Conservation (phyloP, 768 basidiomycete genomes). For the Trametes cinnabarina region DNA sequence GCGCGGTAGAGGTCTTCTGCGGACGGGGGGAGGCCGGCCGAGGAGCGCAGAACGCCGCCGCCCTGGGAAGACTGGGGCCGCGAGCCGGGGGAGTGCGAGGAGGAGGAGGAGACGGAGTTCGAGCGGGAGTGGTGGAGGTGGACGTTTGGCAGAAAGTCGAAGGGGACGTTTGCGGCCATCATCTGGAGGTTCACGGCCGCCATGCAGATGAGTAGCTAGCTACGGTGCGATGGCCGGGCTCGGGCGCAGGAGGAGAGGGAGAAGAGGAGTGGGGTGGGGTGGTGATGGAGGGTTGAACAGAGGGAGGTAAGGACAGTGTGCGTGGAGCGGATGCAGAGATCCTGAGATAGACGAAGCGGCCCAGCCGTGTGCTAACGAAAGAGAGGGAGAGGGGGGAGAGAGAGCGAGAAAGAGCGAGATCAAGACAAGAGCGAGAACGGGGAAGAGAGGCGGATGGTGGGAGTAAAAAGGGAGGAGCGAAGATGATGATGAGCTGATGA, state of each 20-base stretch:
- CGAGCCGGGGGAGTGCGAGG: constrained; percentile 68
- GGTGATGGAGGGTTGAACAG: neutral
- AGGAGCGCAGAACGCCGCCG: constrained; percentile 47
- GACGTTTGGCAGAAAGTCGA: constrained; percentile 67
- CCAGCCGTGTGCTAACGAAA: constrained; percentile 49
- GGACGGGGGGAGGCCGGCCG: constrained; percentile 47
- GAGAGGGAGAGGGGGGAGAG: constrained; percentile 15
- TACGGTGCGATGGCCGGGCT: constrained; percentile 2
- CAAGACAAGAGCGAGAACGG: constrained; percentile 15
- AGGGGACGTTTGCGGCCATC: constrained; percentile 62
- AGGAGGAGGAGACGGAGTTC: constrained; percentile 73
- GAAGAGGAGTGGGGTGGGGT: constrained; percentile 8
- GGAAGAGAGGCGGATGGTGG: constrained; percentile 7
- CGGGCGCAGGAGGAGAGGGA: neutral
- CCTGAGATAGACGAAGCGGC: constrained; percentile 36
- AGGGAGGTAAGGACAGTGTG: constrained; percentile 39
- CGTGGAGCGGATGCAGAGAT: constrained; percentile 29
- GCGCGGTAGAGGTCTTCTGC: constrained; percentile 72
- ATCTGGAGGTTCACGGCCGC: constrained; percentile 74
- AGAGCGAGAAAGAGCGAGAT: constrained; percentile 7
- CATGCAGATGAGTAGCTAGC: constrained; percentile 41
- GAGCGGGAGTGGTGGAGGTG: constrained; percentile 68
- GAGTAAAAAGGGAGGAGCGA: constrained; percentile 9
- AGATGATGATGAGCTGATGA: constrained; percentile 26
- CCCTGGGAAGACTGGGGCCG: constrained; percentile 81